Evolutionary conservation across 2,329 filamentous ascomycete species (phyloP).

Genomic region (Epichloe bromicola): DNA sequence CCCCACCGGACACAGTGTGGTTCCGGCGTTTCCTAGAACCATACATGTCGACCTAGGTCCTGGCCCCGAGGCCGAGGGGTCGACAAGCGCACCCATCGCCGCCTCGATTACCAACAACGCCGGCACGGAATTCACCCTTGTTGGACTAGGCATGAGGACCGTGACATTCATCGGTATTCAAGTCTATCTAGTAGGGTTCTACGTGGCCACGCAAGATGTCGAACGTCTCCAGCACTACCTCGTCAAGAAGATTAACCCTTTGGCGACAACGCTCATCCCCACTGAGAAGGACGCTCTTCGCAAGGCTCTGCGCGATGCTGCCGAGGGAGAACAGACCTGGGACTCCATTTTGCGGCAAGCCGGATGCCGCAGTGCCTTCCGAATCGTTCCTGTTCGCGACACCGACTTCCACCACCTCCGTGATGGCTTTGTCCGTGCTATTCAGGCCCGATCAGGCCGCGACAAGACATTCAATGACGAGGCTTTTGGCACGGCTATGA

Average conservation of each 20-base stretch:
- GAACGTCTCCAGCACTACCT: conserved; percentile 66
- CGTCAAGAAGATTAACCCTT: conserved; percentile 59
- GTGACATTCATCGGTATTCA: conserved; percentile 84
- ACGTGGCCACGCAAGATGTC: conserved; percentile 75
- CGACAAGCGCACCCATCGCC: conserved; percentile 19
- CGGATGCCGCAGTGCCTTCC: conserved; percentile 62
- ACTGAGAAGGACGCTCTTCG: conserved; percentile 67
- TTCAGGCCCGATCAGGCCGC: conserved; percentile 57
- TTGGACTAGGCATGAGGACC: conserved; percentile 76
- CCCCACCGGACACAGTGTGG: conserved; percentile 66
- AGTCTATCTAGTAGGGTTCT: conserved; percentile 90
- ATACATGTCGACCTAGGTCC: conserved; percentile 43
- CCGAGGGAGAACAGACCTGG: conserved; percentile 62
- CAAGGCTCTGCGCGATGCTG: conserved; percentile 54
- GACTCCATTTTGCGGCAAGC: conserved; percentile 51
- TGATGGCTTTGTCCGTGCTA: conserved; percentile 79
- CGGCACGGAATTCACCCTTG: conserved; percentile 65
- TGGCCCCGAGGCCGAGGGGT: conserved; percentile 7
- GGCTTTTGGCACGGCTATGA: conserved; percentile 60
- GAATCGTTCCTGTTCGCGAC: conserved; percentile 80
- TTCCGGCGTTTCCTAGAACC: conserved; percentile 65
- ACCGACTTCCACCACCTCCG: conserved; percentile 89
- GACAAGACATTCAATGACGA: conserved; percentile 51
- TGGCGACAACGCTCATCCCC: conserved; percentile 71
- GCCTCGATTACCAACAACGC: conserved; percentile 26